phyloP scores from a whole-genome alignment of 257 asterid genomes.

The Rhazya stricta region DNA sequence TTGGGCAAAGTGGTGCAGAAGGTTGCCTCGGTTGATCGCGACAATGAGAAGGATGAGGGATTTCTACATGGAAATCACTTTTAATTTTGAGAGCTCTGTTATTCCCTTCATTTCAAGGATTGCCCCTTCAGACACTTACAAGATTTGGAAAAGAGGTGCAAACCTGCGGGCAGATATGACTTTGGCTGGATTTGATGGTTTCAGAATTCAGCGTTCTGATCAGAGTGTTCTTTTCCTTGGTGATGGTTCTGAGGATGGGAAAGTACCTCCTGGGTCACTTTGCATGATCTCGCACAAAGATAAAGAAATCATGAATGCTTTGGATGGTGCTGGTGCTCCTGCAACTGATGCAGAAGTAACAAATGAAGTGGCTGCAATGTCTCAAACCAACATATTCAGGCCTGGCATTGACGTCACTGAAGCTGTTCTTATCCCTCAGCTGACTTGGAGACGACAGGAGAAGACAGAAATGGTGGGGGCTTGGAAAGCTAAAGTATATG shows the following conservation, averaged over 20 bases:
- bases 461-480: constrained; percentile 72
- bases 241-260: constrained; percentile 93
- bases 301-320: constrained; percentile 87
- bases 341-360: constrained; percentile 80
- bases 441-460: constrained; percentile 88
- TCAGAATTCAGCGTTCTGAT: constrained; percentile 84
- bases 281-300: constrained; percentile 87
- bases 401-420: constrained; percentile 95
- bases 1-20: constrained; percentile 99
- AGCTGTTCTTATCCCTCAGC: constrained; percentile 88
- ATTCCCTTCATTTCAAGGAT: constrained; percentile 94
- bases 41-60: constrained; percentile 96
- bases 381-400: constrained; percentile 85
- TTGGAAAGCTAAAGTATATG: constrained; percentile 93
- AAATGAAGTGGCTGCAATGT: constrained; percentile 87
- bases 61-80: constrained; percentile 95
- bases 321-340: constrained; percentile 92
- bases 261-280: constrained; percentile 74
- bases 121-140: constrained; percentile 96
- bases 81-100: constrained; percentile 95
- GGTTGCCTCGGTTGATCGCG: constrained; percentile 77
- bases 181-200: constrained; percentile 94
- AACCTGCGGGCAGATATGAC: constrained; percentile 97
- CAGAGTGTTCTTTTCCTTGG: constrained; percentile 94
- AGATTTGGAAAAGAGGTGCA: constrained; percentile 94